Evolutionary conservation across 202 grass and related monocot genomes (phyloP).

Genomic region (Dendrocalamus latiflorus): DNA sequence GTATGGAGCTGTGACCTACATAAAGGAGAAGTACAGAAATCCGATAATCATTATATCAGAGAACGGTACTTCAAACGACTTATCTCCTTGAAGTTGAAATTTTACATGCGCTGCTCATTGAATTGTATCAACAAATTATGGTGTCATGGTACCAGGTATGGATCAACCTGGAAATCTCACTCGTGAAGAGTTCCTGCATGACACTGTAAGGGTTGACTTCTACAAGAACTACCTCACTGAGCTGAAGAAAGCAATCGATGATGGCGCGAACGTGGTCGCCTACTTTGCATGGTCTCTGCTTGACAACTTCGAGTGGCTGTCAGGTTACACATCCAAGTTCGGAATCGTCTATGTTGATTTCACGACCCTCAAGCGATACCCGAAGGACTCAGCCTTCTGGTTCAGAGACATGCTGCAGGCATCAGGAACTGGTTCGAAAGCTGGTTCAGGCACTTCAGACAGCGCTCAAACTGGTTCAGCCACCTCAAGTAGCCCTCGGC

Average conservation of each 20-base stretch:
- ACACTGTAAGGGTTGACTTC: no score
- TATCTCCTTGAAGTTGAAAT: neutral
- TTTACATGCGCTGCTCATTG: neutral
- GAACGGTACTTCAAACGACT: slow-evolving; percentile 49
- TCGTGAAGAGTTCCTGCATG: no score
- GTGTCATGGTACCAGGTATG: slow-evolving; percentile 51
- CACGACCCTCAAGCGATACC: no score
- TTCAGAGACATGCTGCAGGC: slow-evolving; percentile 59
- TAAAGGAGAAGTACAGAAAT: slow-evolving; percentile 73
- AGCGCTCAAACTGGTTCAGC: neutral
- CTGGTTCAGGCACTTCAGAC: neutral
- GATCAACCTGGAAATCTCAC: no score
- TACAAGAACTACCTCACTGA: no score
- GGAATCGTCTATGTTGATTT: slow-evolving; percentile 82
- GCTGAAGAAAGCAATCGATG: no score
- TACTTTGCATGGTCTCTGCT: slow-evolving; percentile 87
- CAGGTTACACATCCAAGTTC: slow-evolving; percentile 78
- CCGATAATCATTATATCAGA: slow-evolving; percentile 64
- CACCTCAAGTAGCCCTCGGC: neutral
- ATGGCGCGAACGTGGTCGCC: slow-evolving; percentile 52
- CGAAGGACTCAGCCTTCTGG: slow-evolving; percentile 78
- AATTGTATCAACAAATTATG: neutral
- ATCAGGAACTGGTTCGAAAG: slow-evolving; percentile 14
- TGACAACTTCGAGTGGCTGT: slow-evolving; percentile 90
- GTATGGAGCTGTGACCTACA: slow-evolving; percentile 59